These are phyloP conservation scores for Closterium sp. DNA, from an alignment of 139 green algal genomes.

Conservation along the genomic window DNA sequence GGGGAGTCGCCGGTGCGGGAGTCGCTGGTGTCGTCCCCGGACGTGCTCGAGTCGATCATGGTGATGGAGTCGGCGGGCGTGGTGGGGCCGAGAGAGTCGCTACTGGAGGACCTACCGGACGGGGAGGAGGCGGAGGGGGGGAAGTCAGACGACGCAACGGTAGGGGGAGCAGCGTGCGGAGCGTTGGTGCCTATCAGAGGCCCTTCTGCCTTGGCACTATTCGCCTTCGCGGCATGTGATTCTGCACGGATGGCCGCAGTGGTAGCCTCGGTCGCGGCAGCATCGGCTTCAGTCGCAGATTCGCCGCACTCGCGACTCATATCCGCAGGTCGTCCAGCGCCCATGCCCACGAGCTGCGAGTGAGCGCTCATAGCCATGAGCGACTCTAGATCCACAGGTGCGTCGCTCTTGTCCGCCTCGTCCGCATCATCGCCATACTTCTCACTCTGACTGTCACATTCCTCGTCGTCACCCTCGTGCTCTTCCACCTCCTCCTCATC, in stretches of 20 bases:
- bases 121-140: neutral
- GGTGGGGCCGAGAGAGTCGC: neutral
- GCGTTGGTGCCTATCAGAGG: neutral
- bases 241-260: neutral
- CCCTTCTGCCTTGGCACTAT: neutral
- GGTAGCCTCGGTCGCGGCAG: neutral
- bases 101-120: neutral
- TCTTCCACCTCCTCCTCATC: neutral
- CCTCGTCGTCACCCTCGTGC: neutral
- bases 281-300: neutral
- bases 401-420: neutral
- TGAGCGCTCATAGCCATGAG: neutral
- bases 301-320: neutral
- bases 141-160: neutral
- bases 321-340: neutral
- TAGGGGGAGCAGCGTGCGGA: no score
- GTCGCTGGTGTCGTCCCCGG: neutral
- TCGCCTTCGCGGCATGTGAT: neutral
- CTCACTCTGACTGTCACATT: neutral
- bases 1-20: neutral
- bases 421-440: neutral
- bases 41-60: neutral
- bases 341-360: neutral
- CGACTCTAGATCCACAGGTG: neutral
- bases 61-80: neutral